Evolutionary conservation across 257 asterid genomes (phyloP).

Genomic region (Solanum chiquidenum): DNA sequence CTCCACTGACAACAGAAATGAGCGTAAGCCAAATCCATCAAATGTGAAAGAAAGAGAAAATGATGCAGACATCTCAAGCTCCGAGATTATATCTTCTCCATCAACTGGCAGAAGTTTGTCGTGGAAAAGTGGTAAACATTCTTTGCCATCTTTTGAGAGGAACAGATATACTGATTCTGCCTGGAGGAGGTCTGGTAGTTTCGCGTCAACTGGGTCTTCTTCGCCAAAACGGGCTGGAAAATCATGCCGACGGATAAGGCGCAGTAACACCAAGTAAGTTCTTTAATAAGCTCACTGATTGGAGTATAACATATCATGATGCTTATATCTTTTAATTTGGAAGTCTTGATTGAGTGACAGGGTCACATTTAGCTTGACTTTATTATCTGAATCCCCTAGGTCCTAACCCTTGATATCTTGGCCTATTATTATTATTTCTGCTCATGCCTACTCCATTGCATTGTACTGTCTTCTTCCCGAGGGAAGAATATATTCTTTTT

Average conservation of each 20-base stretch:
- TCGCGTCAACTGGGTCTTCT: conserved; percentile 34
- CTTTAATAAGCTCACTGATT: background rate
- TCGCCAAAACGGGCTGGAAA: conserved; percentile 61
- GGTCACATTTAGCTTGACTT: background rate
- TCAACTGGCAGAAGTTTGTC: conserved; percentile 76
- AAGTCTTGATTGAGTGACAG: background rate
- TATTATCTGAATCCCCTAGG: background rate
- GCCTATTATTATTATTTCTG: background rate
- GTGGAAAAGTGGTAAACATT: conserved; percentile 66
- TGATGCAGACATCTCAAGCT: conserved; percentile 55
- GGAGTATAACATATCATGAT: background rate
- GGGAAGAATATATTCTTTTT: background rate
- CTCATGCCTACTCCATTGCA: background rate
- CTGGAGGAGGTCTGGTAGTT: conserved; percentile 37
- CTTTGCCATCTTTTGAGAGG: conserved; percentile 37
- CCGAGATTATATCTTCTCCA: conserved; percentile 70
- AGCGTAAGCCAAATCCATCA: conserved; percentile 8
- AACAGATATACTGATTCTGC: conserved; percentile 42
- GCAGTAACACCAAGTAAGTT: conserved; percentile 49
- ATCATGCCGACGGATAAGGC: conserved; percentile 83
- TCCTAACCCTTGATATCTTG: background rate
- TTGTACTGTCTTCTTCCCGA: background rate
- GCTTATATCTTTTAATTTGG: background rate
- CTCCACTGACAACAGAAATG: background rate
- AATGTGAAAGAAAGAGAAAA: conserved; percentile 28